Conservation (phyloP, 2,329 filamentous ascomycete species). For the Aspergillus calidoustus region DNA sequence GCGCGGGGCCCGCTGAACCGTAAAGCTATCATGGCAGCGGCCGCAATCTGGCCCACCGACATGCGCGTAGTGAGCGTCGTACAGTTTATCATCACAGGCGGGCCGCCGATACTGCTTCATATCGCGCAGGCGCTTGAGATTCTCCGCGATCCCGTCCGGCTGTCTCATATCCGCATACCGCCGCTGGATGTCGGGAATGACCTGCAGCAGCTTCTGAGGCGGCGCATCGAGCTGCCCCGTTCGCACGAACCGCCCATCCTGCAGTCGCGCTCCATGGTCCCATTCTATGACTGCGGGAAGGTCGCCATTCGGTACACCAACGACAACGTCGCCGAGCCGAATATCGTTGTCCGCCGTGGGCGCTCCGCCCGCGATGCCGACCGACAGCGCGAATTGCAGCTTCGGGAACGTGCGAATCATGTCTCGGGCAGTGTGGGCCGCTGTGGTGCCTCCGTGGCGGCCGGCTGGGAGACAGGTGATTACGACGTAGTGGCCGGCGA, state of each 20-base stretch:
- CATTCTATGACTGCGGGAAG: no score
- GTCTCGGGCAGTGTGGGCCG: not conserved
- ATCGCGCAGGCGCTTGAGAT: not conserved
- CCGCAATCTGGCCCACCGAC: not conserved
- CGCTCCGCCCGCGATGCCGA: constrained; percentile 20
- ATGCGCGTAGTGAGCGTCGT: not conserved
- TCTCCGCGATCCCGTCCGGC: not conserved
- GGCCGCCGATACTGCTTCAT: not conserved
- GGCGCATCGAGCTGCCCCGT: constrained; percentile 19
- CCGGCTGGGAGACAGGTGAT: constrained; percentile 11
- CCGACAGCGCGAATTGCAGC: constrained; percentile 6
- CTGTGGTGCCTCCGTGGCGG: constrained; percentile 2
- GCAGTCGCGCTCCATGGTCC: no score
- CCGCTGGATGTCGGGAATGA: not conserved
- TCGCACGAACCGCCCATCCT: constrained; percentile 1
- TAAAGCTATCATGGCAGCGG: not conserved
- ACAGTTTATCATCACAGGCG: not conserved
- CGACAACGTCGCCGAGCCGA: constrained; percentile 12
- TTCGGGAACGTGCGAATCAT: constrained; percentile 6
- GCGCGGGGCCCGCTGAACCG: not conserved
- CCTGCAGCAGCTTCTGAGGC: constrained; percentile 11
- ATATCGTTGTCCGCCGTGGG: constrained; percentile 16
- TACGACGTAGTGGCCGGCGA: constrained; percentile 8
- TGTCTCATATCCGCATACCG: not conserved
- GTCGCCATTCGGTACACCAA: constrained; percentile 1